Evolutionary conservation across 352 stramenopile species (phyloP), one percentile per base, ranked within the genome.

Genomic region (Globisporangium echinulatum): DNA sequence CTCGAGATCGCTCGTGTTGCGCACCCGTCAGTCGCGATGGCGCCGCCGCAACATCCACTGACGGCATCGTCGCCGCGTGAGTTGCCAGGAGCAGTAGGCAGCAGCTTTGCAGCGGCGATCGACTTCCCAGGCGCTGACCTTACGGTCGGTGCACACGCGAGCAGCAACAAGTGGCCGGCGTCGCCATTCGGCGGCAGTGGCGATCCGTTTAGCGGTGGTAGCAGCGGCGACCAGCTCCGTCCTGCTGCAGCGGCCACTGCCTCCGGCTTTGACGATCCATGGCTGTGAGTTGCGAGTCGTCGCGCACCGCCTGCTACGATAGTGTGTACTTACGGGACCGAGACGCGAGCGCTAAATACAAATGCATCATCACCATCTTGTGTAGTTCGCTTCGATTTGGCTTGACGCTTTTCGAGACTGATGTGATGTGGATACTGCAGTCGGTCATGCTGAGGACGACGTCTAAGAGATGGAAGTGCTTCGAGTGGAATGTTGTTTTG

Each of bases 61-160:
- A 33, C 25, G 25, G 25, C 2, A 33, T 33, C 25, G 25, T 33
- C 2, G 25, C 25, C 25, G 25, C 3, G 25, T 33, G 25, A 44
- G 40, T 8, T 44, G 11, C 7, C 40, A 13, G 11, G 3, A 14
- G 7, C 40, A 44, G 40, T 44, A 8, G 40, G 3, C 11, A 44
- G 40, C 11, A 44, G 17, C 37, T 40, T 11, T 57, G 25, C 53
- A 1, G 17, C 52, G 17, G 4, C 19, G 13, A 58, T 50, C 19
- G 53, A 58, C 14, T 58, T 58, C 8, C 53, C 53, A 9, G 40
- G 40, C 19, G 40, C 19, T 3, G 53, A 58, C 40, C 49, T 58
- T 44, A 58, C 53, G 11, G 25, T 19, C 8, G 17, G 49, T n/a
- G 25, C 25, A 33, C 25, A 1, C 25, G 49, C 17, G 3, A 33